These are phyloP conservation scores for Mixia osmundae DNA, from an alignment of 1,284 basidiomycete species.

Conservation along the genomic window DNA sequence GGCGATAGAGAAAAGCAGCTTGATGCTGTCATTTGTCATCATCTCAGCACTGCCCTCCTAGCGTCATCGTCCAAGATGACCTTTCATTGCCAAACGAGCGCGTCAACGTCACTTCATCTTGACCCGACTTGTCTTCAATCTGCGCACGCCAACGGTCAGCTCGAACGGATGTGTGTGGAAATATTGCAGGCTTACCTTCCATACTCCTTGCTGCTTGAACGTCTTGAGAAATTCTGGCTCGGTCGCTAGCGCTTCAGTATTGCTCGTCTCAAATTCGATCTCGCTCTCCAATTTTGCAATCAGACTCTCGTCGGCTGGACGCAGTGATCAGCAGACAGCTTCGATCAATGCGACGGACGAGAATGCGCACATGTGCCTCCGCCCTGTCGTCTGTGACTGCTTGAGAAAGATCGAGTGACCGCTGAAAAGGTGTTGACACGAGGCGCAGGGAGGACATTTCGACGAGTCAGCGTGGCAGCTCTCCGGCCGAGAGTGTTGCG, in stretches of 20 bases:
- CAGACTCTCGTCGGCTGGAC: slow-evolving; percentile 43
- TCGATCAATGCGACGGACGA: not conserved
- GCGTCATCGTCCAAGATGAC: slow-evolving; percentile 28
- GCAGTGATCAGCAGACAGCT: not conserved
- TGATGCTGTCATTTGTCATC: slow-evolving; percentile 31
- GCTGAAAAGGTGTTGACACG: no score
- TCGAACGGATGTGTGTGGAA: not conserved
- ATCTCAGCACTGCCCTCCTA: slow-evolving; percentile 8
- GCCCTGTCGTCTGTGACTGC: no score
- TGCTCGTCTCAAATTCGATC: slow-evolving; percentile 58
- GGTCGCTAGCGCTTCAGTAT: slow-evolving; percentile 21
- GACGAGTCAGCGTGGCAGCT: no score
- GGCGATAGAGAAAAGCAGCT: slow-evolving; percentile 57
- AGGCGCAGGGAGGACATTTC: no score
- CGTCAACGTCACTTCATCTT: slow-evolving; percentile 58
- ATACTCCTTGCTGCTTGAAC: slow-evolving; percentile 50
- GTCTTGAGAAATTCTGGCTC: slow-evolving; percentile 51
- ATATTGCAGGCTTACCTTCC: slow-evolving; percentile 33
- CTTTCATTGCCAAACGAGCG: slow-evolving; percentile 78
- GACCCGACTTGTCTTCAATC: slow-evolving; percentile 46
- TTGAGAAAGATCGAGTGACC: no score
- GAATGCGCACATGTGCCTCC: no score
- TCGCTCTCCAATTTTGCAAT: slow-evolving; percentile 56
- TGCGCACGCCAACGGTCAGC: slow-evolving; percentile 17
- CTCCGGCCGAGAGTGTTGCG: no score